These are phyloP conservation scores for Dunaliella primolecta DNA, from an alignment of 139 green algal genomes.

Conservation along the genomic window DNA sequence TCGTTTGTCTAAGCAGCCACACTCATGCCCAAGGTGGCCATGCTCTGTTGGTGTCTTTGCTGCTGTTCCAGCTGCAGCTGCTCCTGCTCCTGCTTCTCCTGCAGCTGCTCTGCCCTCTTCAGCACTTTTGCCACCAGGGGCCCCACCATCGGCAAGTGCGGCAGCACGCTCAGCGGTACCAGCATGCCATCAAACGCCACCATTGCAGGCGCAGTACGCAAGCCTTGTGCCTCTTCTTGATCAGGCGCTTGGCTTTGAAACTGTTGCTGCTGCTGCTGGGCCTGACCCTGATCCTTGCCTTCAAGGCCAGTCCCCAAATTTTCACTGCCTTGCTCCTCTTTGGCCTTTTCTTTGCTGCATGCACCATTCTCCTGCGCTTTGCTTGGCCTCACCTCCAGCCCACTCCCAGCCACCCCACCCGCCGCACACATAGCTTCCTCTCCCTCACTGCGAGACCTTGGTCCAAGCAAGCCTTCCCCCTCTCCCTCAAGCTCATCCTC, in stretches of 20 bases:
- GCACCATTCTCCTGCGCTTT: not conserved
- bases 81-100: not conserved
- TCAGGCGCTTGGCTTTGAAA: not conserved
- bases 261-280: not conserved
- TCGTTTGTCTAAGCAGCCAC: no score
- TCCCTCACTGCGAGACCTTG: no score
- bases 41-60: no score
- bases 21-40: no score
- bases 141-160: conserved; percentile 29
- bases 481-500: no score
- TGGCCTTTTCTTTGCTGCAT: not conserved
- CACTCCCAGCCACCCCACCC: not conserved
- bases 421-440: not conserved
- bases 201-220: conserved; percentile 10
- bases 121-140: not conserved
- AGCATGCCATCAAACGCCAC: conserved; percentile 50
- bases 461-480: no score
- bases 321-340: not conserved
- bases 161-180: conserved; percentile 43
- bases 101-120: not conserved
- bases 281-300: not conserved
- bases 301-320: no score
- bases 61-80: not conserved
- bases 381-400: not conserved
- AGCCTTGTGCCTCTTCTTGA: not conserved